phyloP scores from a whole-genome alignment of 257 asterid genomes.

The Fraxinus anomala region DNA sequence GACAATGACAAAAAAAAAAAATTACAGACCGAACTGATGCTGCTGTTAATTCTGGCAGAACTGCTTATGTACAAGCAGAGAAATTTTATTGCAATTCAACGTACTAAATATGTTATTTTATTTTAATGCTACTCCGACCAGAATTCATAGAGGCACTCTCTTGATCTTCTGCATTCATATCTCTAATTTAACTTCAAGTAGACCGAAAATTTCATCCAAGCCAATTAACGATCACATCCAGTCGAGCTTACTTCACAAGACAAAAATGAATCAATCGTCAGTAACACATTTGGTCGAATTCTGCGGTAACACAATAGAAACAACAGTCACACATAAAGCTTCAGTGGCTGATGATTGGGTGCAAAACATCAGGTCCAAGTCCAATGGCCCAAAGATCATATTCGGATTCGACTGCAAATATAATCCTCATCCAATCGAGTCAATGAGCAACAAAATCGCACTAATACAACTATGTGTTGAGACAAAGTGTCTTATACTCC shows the following conservation, averaged over 20 bases:
- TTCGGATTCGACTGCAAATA: constrained; percentile 39
- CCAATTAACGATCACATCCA: neutral
- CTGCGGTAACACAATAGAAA: constrained; percentile 31
- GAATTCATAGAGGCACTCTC: neutral
- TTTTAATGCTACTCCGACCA: neutral
- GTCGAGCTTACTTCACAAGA: neutral
- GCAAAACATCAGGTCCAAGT: constrained; percentile 1
- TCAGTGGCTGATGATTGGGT: constrained; percentile 37
- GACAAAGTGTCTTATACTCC: constrained; percentile 40
- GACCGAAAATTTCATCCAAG: neutral
- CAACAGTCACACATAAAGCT: constrained; percentile 38
- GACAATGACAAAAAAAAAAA: too few relatives aligned
- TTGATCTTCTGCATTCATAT: neutral
- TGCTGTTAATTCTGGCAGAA: too few relatives aligned
- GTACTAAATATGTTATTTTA: neutral
- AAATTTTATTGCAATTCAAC: neutral
- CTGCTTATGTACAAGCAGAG: too few relatives aligned
- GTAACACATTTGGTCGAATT: constrained; percentile 25
- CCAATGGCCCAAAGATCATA: constrained; percentile 11
- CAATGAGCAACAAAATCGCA: constrained; percentile 35
- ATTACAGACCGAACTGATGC: too few relatives aligned
- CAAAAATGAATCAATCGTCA: neutral
- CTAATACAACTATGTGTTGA: constrained; percentile 35
- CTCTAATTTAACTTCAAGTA: too few relatives aligned
- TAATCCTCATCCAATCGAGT: constrained; percentile 32